Percentiles rank a stretch among this genome's conserved stretches.
These are phyloP conservation scores for Flaveria linearis DNA, from an alignment of 129 eudicot species.

Conservation along the genomic window DNA sequence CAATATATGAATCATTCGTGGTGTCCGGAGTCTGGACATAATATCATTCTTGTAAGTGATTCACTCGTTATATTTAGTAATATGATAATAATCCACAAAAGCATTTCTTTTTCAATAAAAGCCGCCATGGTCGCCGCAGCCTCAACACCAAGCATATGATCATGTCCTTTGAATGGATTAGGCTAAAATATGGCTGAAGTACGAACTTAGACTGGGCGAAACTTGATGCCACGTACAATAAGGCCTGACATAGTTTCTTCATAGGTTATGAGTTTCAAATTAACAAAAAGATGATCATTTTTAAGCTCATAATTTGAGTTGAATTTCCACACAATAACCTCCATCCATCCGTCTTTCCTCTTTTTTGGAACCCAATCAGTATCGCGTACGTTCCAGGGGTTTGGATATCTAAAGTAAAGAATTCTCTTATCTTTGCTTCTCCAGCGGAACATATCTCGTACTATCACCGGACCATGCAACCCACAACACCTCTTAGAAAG, in stretches of 20 bases:
- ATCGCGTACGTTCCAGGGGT: not conserved
- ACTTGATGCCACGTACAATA: not conserved
- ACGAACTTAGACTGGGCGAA: not conserved
- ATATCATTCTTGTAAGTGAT: too few relatives aligned
- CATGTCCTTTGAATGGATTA: too few relatives aligned
- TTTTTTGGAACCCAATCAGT: not conserved
- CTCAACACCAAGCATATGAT: too few relatives aligned
- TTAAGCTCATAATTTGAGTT: not conserved
- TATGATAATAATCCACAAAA: too few relatives aligned
- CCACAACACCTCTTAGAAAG: slow-evolving; percentile 15
- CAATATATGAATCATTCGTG: too few relatives aligned
- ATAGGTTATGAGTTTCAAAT: not conserved
- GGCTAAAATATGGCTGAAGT: too few relatives aligned
- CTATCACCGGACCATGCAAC: slow-evolving; percentile 20
- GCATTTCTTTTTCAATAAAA: too few relatives aligned
- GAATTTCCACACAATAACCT: slow-evolving; percentile 16
- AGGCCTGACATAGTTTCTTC: slow-evolving; percentile 23
- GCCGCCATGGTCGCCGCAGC: too few relatives aligned
- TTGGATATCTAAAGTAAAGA: slow-evolving; percentile 11
- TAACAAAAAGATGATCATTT: slow-evolving; percentile 1
- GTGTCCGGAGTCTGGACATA: too few relatives aligned
- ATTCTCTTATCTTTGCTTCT: not conserved
- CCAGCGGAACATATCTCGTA: not conserved
- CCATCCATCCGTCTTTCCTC: slow-evolving; percentile 22
- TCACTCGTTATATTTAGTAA: too few relatives aligned